Evolutionary conservation across 495 filamentous ascomycete genomes (phyloP).

Genomic region (Annulohypoxylon moriforme): DNA sequence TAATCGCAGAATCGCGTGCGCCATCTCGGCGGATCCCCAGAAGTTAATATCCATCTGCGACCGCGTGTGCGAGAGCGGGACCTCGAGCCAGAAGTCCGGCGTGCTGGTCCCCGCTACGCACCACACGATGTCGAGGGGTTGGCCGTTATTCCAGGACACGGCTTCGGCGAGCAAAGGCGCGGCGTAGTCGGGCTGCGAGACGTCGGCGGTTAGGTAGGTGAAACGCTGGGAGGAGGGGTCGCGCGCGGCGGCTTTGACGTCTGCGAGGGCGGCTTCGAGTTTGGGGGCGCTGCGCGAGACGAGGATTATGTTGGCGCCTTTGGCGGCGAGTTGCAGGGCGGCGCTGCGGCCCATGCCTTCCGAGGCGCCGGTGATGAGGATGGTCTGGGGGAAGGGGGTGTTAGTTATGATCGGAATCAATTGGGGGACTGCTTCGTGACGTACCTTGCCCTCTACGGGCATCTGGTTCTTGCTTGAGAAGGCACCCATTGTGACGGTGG

Average conservation of each 20-base stretch:
- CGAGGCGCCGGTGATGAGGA: conserved; percentile 90
- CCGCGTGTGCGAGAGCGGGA: conserved; percentile 69
- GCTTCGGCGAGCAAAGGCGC: conserved; percentile 75
- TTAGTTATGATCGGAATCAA: not conserved
- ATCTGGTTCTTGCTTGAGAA: conserved; percentile 79
- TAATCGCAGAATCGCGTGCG: conserved; percentile 72
- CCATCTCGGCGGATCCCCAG: conserved; percentile 87
- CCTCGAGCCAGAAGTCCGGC: conserved; percentile 84
- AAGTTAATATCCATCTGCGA: conserved; percentile 93
- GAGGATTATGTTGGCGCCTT: conserved; percentile 88
- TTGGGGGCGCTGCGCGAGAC: conserved; percentile 81
- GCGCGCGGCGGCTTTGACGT: conserved; percentile 67
- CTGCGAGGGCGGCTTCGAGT: conserved; percentile 76
- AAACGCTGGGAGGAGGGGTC: conserved; percentile 72
- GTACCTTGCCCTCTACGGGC: conserved; percentile 81
- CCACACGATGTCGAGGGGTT: conserved; percentile 87
- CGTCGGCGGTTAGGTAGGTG: conserved; percentile 85
- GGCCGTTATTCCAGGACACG: conserved; percentile 82
- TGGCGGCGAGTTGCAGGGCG: conserved; percentile 76
- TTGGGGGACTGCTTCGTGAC: conserved; percentile 31
- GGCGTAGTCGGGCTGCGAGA: conserved; percentile 75
- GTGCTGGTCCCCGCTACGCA: conserved; percentile 83
- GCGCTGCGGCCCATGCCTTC: conserved; percentile 88
- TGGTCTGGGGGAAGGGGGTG: conserved; percentile 64
- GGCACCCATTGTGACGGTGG: conserved; percentile 71